These are phyloP conservation scores for Debaryomycetaceae sp. DNA, from an alignment of 1,139 yeast species.

Conservation along the genomic window DNA sequence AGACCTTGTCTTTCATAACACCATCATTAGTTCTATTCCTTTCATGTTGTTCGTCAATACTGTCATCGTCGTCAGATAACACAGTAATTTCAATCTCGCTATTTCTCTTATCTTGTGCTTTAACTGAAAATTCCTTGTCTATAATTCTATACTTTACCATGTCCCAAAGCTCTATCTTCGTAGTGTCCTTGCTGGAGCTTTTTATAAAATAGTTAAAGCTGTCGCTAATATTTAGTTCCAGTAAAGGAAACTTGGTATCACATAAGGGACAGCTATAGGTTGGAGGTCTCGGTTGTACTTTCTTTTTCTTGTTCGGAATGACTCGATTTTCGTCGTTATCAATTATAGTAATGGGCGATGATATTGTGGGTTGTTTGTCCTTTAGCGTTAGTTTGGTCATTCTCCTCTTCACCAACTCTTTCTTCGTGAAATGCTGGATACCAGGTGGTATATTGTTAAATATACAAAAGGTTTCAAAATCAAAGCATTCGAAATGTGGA, in stretches of 20 bases:
- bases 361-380: neutral
- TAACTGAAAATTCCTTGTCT: slow-evolving; percentile 16
- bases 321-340: slow-evolving; percentile 3
- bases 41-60: slow-evolving; percentile 3
- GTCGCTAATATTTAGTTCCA: slow-evolving; percentile 38
- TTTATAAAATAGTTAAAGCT: slow-evolving; percentile 42
- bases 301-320: slow-evolving; percentile 1
- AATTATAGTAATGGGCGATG: neutral
- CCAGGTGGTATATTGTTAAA: slow-evolving; percentile 36
- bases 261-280: slow-evolving; percentile 42
- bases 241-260: slow-evolving; percentile 30
- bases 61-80: slow-evolving; percentile 25
- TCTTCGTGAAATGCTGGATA: slow-evolving; percentile 22
- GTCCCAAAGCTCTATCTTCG: slow-evolving; percentile 36
- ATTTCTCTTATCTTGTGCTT: slow-evolving; percentile 4
- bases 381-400: slow-evolving; percentile 14
- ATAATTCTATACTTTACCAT: slow-evolving; percentile 33
- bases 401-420: slow-evolving; percentile 25
- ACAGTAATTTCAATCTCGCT: slow-evolving; percentile 26
- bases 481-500: slow-evolving; percentile 46
- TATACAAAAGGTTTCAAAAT: slow-evolving; percentile 40
- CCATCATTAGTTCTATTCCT: slow-evolving; percentile 2
- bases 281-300: slow-evolving; percentile 14
- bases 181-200: slow-evolving; percentile 33
- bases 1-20: neutral